Evolutionary conservation across 495 filamentous ascomycete genomes (phyloP).

Genomic region (Trichoderma virens): DNA sequence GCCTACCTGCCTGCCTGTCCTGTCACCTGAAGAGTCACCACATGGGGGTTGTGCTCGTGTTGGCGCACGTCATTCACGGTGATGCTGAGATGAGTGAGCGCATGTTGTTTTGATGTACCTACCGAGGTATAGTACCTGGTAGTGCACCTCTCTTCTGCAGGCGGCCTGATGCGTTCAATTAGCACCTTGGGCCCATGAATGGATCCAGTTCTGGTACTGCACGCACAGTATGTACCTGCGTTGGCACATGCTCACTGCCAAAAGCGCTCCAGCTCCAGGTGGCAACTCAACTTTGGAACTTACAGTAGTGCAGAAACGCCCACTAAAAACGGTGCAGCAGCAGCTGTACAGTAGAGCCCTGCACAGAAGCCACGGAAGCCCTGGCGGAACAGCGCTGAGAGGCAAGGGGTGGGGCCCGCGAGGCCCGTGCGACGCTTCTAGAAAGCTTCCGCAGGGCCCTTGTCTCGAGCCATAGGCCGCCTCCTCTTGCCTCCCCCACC

Average conservation of each 20-base stretch:
- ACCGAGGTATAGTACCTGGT: not conserved
- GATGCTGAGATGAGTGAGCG: not conserved
- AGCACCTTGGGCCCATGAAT: no score
- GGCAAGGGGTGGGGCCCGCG: not conserved
- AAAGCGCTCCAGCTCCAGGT: not conserved
- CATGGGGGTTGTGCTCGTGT: no score
- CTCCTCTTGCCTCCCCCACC: not conserved
- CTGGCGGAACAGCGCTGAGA: not conserved
- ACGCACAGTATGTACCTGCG: no score
- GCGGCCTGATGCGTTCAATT: not conserved
- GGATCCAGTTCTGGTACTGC: no score
- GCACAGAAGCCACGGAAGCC: constrained; percentile 1
- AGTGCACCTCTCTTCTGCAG: not conserved
- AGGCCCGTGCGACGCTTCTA: constrained; percentile 7
- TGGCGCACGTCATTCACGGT: not conserved
- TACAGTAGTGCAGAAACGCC: no score
- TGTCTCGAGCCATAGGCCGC: constrained; percentile 1
- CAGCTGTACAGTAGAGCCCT: not conserved
- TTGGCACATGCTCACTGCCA: not conserved
- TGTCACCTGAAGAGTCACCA: not conserved
- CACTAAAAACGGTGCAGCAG: not conserved
- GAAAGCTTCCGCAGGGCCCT: constrained; percentile 6
- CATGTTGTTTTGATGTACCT: not conserved
- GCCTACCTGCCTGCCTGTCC: no score
- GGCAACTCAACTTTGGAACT: no score